Evolutionary conservation across 2,329 filamentous ascomycete genomes (phyloP).

Genomic region (Stromatinia cepivora): DNA sequence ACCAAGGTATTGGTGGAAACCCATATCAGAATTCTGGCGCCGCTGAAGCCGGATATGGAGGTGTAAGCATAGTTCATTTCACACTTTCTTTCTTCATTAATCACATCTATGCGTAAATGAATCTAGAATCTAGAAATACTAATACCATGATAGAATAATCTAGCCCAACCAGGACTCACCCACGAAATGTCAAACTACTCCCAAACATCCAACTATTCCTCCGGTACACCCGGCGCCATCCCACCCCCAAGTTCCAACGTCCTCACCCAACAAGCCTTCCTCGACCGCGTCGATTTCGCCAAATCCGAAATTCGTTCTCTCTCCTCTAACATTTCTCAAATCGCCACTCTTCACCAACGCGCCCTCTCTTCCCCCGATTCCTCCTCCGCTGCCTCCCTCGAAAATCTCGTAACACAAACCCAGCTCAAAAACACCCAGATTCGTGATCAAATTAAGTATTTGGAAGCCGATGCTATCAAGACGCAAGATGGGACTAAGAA

Average conservation of each 20-base stretch:
- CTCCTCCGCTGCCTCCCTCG: constrained; percentile 51
- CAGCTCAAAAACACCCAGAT: constrained; percentile 73
- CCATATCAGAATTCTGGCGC: constrained; percentile 53
- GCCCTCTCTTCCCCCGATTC: constrained; percentile 66
- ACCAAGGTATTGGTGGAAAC: constrained; percentile 55
- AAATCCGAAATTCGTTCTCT: constrained; percentile 68
- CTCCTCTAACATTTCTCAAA: constrained; percentile 65
- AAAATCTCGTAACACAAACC: constrained; percentile 67
- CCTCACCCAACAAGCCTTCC: constrained; percentile 67
- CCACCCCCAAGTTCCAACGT: constrained; percentile 37
- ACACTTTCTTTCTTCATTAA: background rate
- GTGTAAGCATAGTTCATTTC: constrained; percentile 21
- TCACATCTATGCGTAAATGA: background rate
- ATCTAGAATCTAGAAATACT: background rate
- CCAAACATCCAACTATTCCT: constrained; percentile 23
- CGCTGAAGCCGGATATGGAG: constrained; percentile 36
- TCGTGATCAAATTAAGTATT: constrained; percentile 74
- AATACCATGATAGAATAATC: constrained; percentile 25
- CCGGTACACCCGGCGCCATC: constrained; percentile 32
- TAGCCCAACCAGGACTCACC: constrained; percentile 29
- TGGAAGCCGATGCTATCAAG: constrained; percentile 69
- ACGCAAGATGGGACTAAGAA: constrained; percentile 60
- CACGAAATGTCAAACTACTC: constrained; percentile 24
- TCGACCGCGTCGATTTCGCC: constrained; percentile 64
- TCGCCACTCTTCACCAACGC: constrained; percentile 70